Percentiles rank a stretch among this genome's conserved stretches.
phyloP scores from a whole-genome alignment of 176 grass and related monocot genomes.

The Alloteropsis semialata region DNA sequence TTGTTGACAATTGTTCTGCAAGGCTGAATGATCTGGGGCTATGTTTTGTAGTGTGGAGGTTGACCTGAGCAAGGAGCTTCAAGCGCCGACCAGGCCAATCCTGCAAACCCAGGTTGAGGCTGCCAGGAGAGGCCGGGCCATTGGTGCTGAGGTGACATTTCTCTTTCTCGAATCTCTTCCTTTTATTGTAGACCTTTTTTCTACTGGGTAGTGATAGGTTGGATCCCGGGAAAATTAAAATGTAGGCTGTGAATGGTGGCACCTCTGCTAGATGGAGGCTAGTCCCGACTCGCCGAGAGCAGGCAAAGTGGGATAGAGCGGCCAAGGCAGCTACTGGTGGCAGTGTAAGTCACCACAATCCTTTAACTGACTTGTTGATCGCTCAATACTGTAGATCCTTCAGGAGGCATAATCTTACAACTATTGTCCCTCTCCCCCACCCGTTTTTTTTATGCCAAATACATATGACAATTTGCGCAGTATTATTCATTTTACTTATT shows the following conservation, averaged over 20 bases:
- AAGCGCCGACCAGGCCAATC: conserved; percentile 63
- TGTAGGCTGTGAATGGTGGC: conserved; percentile 50
- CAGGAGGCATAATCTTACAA: not conserved
- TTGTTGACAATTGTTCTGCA: conserved; percentile 1
- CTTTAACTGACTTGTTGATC: conserved; percentile 1
- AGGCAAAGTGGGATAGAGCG: conserved; percentile 81
- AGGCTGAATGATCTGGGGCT: not conserved
- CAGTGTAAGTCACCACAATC: conserved; percentile 48
- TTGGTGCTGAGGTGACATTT: conserved; percentile 44
- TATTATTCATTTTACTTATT: not conserved
- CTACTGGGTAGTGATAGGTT: conserved; percentile 8
- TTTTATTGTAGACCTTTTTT: not conserved
- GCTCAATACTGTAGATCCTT: not conserved
- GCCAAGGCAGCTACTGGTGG: conserved; percentile 73
- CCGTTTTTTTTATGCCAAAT: not conserved
- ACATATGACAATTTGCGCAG: not conserved
- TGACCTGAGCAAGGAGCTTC: conserved; percentile 95
- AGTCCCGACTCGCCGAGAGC: conserved; percentile 78
- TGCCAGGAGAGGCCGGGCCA: conserved; percentile 60
- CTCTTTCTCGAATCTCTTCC: not conserved
- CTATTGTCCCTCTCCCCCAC: not conserved
- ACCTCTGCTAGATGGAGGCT: conserved; percentile 73
- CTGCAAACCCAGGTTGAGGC: conserved; percentile 77
- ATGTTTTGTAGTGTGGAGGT: conserved; percentile 64
- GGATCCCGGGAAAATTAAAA: conserved; percentile 17